These are phyloP conservation scores for Didymella glomerata DNA, from an alignment of 2,329 filamentous ascomycete species.

Conservation along the genomic window DNA sequence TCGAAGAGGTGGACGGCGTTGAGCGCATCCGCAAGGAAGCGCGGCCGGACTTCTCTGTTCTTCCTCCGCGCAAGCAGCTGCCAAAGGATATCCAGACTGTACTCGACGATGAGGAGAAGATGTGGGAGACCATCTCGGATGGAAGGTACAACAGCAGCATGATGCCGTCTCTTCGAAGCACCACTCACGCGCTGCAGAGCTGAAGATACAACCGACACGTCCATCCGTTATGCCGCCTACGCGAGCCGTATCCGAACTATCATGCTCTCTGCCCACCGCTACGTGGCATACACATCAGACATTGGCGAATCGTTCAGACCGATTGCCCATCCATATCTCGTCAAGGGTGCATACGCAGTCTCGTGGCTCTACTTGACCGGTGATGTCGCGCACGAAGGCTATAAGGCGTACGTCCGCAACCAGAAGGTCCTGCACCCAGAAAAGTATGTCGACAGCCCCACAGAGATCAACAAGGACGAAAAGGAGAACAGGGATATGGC, in stretches of 20 bases:
- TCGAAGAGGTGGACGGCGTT: conserved; percentile 47
- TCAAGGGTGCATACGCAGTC: conserved; percentile 84
- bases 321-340: conserved; percentile 83
- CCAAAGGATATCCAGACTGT: conserved; percentile 64
- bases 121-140: conserved; percentile 79
- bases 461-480: conserved; percentile 22
- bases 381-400: conserved; percentile 91
- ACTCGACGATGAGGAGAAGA: conserved; percentile 67
- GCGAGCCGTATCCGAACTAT: conserved; percentile 85
- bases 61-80: conserved; percentile 60
- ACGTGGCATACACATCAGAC: conserved; percentile 96
- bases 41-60: conserved; percentile 58
- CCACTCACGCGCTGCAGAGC: conserved; percentile 58
- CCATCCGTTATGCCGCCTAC: conserved; percentile 91
- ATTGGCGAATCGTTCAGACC: conserved; percentile 97
- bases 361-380: conserved; percentile 93
- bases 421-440: conserved; percentile 76
- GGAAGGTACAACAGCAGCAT: conserved; percentile 71
- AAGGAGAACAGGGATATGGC: conserved; percentile 53
- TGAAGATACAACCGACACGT: conserved; percentile 82
- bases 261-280: conserved; percentile 88
- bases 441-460: conserved; percentile 43
- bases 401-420: conserved; percentile 92
- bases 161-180: neutral
- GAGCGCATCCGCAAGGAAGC: conserved; percentile 54